These are phyloP conservation scores for Umbilicaria muhlenbergii DNA, from an alignment of 495 filamentous ascomycete genomes.

Conservation along the genomic window DNA sequence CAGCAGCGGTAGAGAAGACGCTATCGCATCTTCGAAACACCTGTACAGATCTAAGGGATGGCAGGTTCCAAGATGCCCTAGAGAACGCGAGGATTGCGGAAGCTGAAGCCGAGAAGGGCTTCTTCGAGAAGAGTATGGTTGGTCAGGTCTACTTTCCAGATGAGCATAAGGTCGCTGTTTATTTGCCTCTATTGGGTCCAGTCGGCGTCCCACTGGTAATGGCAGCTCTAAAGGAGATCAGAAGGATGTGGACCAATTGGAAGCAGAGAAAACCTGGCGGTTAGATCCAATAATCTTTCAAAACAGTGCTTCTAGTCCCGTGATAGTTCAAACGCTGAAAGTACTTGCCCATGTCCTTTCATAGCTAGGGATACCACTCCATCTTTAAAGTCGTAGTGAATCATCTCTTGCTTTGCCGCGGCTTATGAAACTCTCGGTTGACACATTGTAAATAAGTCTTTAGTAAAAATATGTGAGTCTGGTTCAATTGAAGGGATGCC, in stretches of 20 bases:
- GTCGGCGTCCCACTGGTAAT: conserved; percentile 83
- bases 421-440: no score
- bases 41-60: conserved; percentile 55
- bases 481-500: no score
- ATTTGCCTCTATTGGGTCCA: conserved; percentile 79
- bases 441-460: no score
- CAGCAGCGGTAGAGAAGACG: conserved; percentile 67
- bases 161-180: conserved; percentile 97
- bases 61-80: conserved; percentile 50
- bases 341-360: no score
- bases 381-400: no score
- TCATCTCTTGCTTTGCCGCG: no score
- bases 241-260: conserved; percentile 26
- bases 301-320: not conserved
- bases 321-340: no score
- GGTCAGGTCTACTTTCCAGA: conserved; percentile 96
- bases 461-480: no score
- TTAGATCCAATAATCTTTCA: not conserved
- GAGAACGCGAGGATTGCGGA: conserved; percentile 73
- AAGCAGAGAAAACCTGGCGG: conserved; percentile 16
- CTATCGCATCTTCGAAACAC: conserved; percentile 58
- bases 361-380: no score
- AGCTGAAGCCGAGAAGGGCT: conserved; percentile 77
- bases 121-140: conserved; percentile 99
- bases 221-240: conserved; percentile 66